These are phyloP conservation scores for Colletotrichum chlorophyti DNA, from an alignment of 2,329 filamentous ascomycete genomes.

Conservation along the genomic window DNA sequence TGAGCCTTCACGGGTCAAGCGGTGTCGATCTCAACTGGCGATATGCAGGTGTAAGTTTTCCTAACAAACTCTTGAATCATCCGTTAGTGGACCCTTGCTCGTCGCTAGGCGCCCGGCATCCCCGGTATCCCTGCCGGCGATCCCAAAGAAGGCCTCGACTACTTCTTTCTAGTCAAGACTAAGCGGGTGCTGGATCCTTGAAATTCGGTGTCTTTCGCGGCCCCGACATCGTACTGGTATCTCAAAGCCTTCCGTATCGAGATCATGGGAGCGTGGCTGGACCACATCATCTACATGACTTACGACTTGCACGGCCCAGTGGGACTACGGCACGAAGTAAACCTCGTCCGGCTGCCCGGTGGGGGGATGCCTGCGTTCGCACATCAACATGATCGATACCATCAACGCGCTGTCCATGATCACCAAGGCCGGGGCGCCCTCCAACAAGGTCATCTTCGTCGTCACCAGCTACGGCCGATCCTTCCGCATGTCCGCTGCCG, in stretches of 20 bases:
- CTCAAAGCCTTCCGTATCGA: slow-evolving; percentile 43
- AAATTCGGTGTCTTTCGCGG: slow-evolving; percentile 43
- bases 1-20: slow-evolving; percentile 46
- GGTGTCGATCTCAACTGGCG: slow-evolving; percentile 48
- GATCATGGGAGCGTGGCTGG: slow-evolving; percentile 36
- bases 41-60: slow-evolving; percentile 45
- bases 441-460: slow-evolving; percentile 39
- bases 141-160: slow-evolving; percentile 37
- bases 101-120: slow-evolving; percentile 41
- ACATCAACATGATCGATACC: slow-evolving; percentile 48
- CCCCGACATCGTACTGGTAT: slow-evolving; percentile 48
- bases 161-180: slow-evolving; percentile 36
- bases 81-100: too few relatives aligned
- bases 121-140: slow-evolving; percentile 38
- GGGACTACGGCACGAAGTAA: slow-evolving; percentile 36
- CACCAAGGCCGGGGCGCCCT: slow-evolving; percentile 40
- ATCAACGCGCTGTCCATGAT: slow-evolving; percentile 41
- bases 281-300: slow-evolving; percentile 45
- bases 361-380: slow-evolving; percentile 43
- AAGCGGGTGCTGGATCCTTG: background rate
- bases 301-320: slow-evolving; percentile 42
- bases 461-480: slow-evolving; percentile 39
- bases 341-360: slow-evolving; percentile 34
- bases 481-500: slow-evolving; percentile 43
- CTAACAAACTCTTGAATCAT: background rate